Base-by-base conservation (phyloP, 306 rosid genomes). In the Dalbergia oliveri region DNA sequence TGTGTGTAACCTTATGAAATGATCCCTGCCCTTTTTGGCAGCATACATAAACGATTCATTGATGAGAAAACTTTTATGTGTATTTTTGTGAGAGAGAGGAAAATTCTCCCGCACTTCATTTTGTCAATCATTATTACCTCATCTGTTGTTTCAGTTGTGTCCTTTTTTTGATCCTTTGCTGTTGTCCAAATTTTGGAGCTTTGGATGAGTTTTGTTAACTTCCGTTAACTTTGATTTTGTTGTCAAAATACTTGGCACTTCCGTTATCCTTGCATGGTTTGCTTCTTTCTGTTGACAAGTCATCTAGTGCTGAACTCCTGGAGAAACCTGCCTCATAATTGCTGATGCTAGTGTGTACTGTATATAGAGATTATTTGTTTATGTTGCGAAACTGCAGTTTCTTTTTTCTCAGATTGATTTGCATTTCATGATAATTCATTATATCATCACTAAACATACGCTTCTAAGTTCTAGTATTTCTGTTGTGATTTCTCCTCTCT, bases 51-150 rank as follows among this genome's bases (percentile, higher is more conserved):
- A 77, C 18, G 59, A 68, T 76, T 84, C 82, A 35, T 64, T 71
- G 49, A 83, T 57, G 71, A 68, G 41, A 72, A 65, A 83, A 44
- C 58, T 53, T 64, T 68, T 3, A n/a, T 12, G 37, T 45, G 74
- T 63, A 79, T 66, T 66, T 80, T 65, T 37, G 5, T 43, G 72
- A 14, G 68, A 72, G 56, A 83, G 89, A 80, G 84, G 85, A 86
- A 83, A 80, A 83, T 80, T 83, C 83, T 77, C 81, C 85, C 75
- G 72, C 49, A n/a, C 70, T 72, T 78, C 64, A 49, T 86, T 79
- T 79, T 79, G 65, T 66, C 60, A 66, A 72, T 79, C 78, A 4
- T 37, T 26, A 26, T 26, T 26, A 49, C 16, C 58, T 69, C 21
- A 14, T 61, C 43, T 39, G 16, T 80, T 68, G 58, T 75, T 67